Percentiles rank a stretch among this genome's conserved stretches.
phyloP scores from a whole-genome alignment of 2,329 filamentous ascomycete species.

The Pseudogymnoascus sp. region DNA sequence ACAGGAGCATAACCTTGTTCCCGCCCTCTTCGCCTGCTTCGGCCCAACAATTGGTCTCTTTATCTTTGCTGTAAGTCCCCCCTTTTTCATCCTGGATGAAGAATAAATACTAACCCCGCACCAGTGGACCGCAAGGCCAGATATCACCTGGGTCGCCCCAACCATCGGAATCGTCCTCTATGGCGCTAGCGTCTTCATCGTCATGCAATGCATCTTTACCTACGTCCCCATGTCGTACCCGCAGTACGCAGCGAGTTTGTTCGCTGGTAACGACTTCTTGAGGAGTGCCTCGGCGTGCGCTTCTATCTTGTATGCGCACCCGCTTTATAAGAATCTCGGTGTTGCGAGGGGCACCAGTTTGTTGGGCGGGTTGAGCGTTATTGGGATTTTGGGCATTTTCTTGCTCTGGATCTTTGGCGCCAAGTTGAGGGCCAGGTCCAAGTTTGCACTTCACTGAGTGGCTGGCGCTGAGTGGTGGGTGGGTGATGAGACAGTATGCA shows the following conservation, averaged over 20 bases:
- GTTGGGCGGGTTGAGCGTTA: slow-evolving; percentile 45
- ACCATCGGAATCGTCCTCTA: slow-evolving; percentile 51
- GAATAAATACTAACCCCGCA: neutral
- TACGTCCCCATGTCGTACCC: slow-evolving; percentile 51
- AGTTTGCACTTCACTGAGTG: slow-evolving; percentile 21
- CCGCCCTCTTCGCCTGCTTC: slow-evolving; percentile 44
- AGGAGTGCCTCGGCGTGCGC: slow-evolving; percentile 50
- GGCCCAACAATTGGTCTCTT: slow-evolving; percentile 52
- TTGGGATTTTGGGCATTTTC: slow-evolving; percentile 50
- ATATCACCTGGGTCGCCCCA: slow-evolving; percentile 45
- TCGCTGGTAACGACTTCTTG: slow-evolving; percentile 54
- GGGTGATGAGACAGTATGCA: neutral
- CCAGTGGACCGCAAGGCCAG: slow-evolving; percentile 40
- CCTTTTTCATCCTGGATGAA: neutral
- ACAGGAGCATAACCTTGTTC: slow-evolving; percentile 47
- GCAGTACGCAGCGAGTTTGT: slow-evolving; percentile 48
- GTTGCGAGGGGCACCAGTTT: slow-evolving; percentile 49
- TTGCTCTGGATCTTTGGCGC: slow-evolving; percentile 20
- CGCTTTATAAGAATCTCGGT: slow-evolving; percentile 51
- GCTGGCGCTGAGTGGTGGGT: neutral
- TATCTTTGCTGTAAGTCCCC: slow-evolving; percentile 36
- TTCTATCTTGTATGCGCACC: slow-evolving; percentile 50
- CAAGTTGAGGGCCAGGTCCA: slow-evolving; percentile 21
- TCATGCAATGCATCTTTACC: slow-evolving; percentile 53
- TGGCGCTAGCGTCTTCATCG: slow-evolving; percentile 41